Evolutionary conservation across 202 grass and related monocot species (phyloP), one percentile per base, ranked within the genome.

Genomic region (Eragrostis tef): DNA sequence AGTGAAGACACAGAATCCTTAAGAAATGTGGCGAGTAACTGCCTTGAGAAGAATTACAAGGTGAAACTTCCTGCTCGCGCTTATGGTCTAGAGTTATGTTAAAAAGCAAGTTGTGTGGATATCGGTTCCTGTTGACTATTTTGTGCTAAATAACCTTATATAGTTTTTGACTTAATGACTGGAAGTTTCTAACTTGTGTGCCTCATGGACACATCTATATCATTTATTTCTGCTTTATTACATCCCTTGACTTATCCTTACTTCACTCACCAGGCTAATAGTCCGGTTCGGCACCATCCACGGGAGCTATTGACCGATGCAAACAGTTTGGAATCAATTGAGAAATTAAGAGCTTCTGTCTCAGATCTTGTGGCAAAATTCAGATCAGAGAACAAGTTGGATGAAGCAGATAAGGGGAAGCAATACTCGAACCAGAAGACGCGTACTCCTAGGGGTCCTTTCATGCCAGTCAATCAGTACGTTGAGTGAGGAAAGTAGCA

Each of bases 361-460:
- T 58, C 76, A 65, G 87, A 92, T 26, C 81, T 92, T n/a, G 26
- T 84, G 13, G 53, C 65, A 17, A 80, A 89, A 67, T 92, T 88
- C 71, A 94, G 70, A 80, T 75, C 46, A 22, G 86, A 88, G 29
- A 89, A 87, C 72, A 81, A 83, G 45, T 12, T 76, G 43, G 77
- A 77, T 81, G 85, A 74, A 69, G 11, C 50, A 47, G 86, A 81
- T 25, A 82, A 89, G 77, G 87, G 73, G 46, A 91, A 87, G 68
- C 58, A 76, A 24, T 73, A 39, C 22, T 61, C 67, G 27, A 80
- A 87, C 67, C 85, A 79, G 50, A 71, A 22, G 61, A 51, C 20
- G 26, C 77, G 61, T 51, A 80, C 80, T 71, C 77, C 91, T 58
- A 92, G 94, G 87, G 92, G 89, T 72, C 94, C 94, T 84, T 78